These are phyloP conservation scores for Rhizoclosmatium globosum DNA, from an alignment of 192 early-diverging fungal species.

Conservation along the genomic window DNA sequence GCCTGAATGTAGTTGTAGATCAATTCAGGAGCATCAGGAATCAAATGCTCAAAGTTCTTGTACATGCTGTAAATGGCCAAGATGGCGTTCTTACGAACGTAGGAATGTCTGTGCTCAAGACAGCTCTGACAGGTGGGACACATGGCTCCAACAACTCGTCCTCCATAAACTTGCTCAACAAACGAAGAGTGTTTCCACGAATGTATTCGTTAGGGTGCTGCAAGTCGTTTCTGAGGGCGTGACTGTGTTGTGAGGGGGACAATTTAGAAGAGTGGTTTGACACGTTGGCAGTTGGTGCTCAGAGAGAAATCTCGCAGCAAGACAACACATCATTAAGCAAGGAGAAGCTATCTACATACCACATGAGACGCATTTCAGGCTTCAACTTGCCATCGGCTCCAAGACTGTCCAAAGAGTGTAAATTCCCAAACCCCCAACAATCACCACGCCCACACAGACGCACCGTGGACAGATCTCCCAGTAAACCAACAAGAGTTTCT, in stretches of 20 bases:
- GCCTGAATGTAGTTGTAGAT: constrained; percentile 67
- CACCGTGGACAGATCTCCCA: constrained; percentile 96
- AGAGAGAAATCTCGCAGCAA: too few species aligned
- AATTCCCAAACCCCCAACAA: neutral
- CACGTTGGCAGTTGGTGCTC: too few species aligned
- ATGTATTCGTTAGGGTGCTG: constrained; percentile 99
- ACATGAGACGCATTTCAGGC: constrained; percentile 92
- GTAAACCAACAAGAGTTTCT: constrained; percentile 96
- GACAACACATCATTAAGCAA: neutral
- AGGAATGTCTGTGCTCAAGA: constrained; percentile 75
- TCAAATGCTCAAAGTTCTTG: constrained; percentile 88
- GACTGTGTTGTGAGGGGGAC: constrained; percentile 49
- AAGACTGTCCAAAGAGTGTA: constrained; percentile 9
- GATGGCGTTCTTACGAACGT: constrained; percentile 98
- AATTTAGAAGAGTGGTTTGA: neutral
- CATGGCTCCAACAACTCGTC: constrained; percentile 94
- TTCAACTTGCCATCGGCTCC: constrained; percentile 90
- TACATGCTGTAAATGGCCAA: constrained; percentile 90
- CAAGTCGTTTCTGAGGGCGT: constrained; percentile 93
- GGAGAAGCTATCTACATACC: constrained; percentile 54
- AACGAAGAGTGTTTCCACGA: constrained; percentile 90
- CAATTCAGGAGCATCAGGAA: constrained; percentile 95
- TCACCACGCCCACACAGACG: neutral
- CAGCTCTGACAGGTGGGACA: constrained; percentile 88
- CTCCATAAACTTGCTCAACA: constrained; percentile 95